Conservation (phyloP, 176 grass and related monocot genomes). For the Triticum urartu region DNA sequence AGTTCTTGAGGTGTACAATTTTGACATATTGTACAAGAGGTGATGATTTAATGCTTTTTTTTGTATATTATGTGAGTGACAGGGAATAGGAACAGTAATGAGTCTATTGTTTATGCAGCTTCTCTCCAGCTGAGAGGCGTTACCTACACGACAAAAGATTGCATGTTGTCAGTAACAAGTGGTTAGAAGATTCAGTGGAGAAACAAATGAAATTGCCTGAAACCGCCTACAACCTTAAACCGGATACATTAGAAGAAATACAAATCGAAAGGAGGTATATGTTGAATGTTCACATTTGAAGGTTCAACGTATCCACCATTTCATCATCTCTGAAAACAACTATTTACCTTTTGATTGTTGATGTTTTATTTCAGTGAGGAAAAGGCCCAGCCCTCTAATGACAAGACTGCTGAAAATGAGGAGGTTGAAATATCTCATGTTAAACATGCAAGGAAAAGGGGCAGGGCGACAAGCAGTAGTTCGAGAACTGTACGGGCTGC, state of each 20-base stretch:
- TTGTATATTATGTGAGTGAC: constrained; percentile 1
- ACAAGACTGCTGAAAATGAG: constrained; percentile 28
- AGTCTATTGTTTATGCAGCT: constrained; percentile 52
- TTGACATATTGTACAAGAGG: constrained; percentile 89
- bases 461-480: constrained; percentile 14
- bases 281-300: constrained; percentile 23
- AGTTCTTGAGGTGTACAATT: constrained; percentile 55
- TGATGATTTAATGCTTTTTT: constrained; percentile 33
- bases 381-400: constrained; percentile 23
- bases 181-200: constrained; percentile 87
- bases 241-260: constrained; percentile 67
- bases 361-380: constrained; percentile 52
- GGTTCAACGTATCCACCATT: neutral
- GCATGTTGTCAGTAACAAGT: constrained; percentile 67
- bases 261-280: constrained; percentile 66
- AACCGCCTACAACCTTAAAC: constrained; percentile 81
- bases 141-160: constrained; percentile 77
- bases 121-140: constrained; percentile 51
- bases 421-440: constrained; percentile 17
- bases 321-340: neutral
- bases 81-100: neutral
- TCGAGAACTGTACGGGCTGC: constrained; percentile 45
- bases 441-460: constrained; percentile 67
- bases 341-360: constrained; percentile 6
- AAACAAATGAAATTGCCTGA: constrained; percentile 62